Base-by-base conservation (phyloP, 345 rosid species). In the Luvunga scandens region DNA sequence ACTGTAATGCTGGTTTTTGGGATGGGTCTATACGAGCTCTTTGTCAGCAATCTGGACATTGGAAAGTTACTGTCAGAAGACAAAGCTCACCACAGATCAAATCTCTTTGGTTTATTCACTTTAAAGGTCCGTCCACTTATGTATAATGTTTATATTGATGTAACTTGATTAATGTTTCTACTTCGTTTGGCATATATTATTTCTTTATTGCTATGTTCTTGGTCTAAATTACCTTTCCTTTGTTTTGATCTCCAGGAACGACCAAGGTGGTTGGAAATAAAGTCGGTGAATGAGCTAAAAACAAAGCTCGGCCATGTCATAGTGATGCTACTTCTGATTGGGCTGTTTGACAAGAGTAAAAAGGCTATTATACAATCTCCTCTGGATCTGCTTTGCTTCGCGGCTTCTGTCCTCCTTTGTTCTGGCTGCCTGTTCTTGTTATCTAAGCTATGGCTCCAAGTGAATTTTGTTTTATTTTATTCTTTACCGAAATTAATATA, bases 1-100 rank as follows among this genome's bases (percentile, higher is more conserved):
- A 95, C 98, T 18, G 98, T 95, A 68, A 95, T 95, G 98, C 87
- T 95, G 83, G 98, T 95, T 33, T 92, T 95, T 70, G 98, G 98
- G 66, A 86, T 92, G 97, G 98, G 98, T 74, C 93, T 95, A n/a
- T 92, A 95, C 63, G 98, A 95, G 90, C 90, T 93, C 36, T 93
- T 93, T 77, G 88, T 95, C 72, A 87, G 94, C 88, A 95, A 87
- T 77, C 94, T 95, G 59, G 89, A 89, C 69, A 86, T 88, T 66
- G 86, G 90, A 36, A 85, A 91, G 79, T 76, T 81, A 56, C 64
- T 73, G 8, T 78, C 93, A 7, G 83, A 75, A 68, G 88, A 85
- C 5, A 65, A 67, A 56, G 75, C 22, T 82, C 77, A 72, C 42
- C 72, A 81, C 28, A 87, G 86, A 69, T 94, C 96, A 42, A 92